Conservation (phyloP, 2,329 filamentous ascomycete genomes). For the Microthyrium microscopicum region DNA sequence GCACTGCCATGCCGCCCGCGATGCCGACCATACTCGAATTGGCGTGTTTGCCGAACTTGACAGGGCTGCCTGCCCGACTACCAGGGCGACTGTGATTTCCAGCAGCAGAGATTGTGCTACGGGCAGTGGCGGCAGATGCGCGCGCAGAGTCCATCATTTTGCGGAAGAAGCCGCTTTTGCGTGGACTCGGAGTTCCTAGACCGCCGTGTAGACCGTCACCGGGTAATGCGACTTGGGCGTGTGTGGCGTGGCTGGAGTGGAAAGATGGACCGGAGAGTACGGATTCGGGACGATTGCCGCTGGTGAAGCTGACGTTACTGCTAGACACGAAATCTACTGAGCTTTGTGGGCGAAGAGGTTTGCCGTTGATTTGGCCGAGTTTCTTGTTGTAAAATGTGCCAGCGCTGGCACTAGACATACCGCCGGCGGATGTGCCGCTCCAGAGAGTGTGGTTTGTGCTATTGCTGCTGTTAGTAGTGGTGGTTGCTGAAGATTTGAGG, state of each 20-base stretch:
- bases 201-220: conserved; percentile 61
- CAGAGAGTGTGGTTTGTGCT: conserved; percentile 77
- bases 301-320: not conserved
- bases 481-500: conserved; percentile 70
- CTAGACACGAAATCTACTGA: conserved; percentile 42
- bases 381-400: conserved; percentile 54
- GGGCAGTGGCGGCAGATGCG: conserved; percentile 76
- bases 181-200: conserved; percentile 52
- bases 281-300: too few species aligned
- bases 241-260: conserved; percentile 68
- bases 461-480: conserved; percentile 44
- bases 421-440: conserved; percentile 83
- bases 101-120: conserved; percentile 63
- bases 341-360: conserved; percentile 41
- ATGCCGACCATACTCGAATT: conserved; percentile 23
- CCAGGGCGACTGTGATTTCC: conserved; percentile 6
- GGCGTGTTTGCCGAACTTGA: conserved; percentile 21
- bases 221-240: conserved; percentile 31
- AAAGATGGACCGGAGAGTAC: conserved; percentile 67
- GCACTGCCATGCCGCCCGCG: conserved; percentile 28
- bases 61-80: conserved; percentile 13
- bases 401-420: conserved; percentile 86
- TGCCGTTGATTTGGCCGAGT: not conserved
- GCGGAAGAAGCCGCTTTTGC: conserved; percentile 79
- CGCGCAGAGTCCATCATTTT: conserved; percentile 90